A percentile compares a stretch with the other conserved stretches of the same genome.
These are phyloP conservation scores for Allium fistulosum DNA, from an alignment of 106 monocot genomes.

Conservation along the genomic window DNA sequence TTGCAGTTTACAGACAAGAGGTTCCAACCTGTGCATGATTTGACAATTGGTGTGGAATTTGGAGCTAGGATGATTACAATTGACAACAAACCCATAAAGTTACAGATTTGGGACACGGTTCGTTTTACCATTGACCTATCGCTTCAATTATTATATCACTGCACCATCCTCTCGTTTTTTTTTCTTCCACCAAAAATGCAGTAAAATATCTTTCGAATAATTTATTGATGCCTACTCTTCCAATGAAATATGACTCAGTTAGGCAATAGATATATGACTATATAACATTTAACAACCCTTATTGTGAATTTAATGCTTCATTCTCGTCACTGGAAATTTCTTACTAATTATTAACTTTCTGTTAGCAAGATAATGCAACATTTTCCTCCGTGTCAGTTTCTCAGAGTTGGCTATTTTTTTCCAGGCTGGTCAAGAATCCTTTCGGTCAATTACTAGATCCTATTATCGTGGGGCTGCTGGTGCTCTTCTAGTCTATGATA, in stretches of 20 bases:
- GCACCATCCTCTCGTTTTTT: too few species aligned
- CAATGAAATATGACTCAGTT: background rate
- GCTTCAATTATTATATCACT: too few species aligned
- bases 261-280: background rate
- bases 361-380: constrained; percentile 91
- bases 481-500: constrained; percentile 37
- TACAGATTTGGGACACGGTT: constrained; percentile 99
- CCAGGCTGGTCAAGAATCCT: constrained; percentile 41
- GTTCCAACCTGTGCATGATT: constrained; percentile 91
- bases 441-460: constrained; percentile 56
- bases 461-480: constrained; percentile 58
- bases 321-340: constrained; percentile 82
- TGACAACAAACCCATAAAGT: constrained; percentile 85
- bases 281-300: too few species aligned
- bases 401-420: constrained; percentile 96
- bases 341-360: constrained; percentile 78
- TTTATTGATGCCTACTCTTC: too few species aligned
- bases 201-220: too few species aligned
- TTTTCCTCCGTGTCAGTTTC: constrained; percentile 83
- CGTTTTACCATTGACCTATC: background rate
- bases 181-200: too few species aligned
- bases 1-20: constrained; percentile 92
- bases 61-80: constrained; percentile 88
- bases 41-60: constrained; percentile 94
- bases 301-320: background rate